Percentiles rank a stretch among this genome's conserved stretches.
These are phyloP conservation scores for Paracoccidioides brasiliensis DNA, from an alignment of 2,329 filamentous ascomycete genomes.

Conservation along the genomic window DNA sequence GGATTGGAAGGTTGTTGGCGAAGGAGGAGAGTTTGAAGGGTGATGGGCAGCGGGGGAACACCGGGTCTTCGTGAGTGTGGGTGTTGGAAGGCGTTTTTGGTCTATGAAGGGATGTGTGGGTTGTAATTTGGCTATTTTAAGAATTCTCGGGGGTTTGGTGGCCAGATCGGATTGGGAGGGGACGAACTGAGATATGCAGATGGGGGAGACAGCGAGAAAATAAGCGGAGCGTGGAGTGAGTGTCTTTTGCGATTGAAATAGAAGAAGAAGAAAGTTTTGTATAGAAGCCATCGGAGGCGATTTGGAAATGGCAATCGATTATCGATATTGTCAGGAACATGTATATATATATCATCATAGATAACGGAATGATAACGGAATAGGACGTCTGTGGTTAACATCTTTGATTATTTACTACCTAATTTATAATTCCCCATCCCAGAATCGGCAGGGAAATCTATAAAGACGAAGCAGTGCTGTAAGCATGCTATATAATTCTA, in stretches of 20 bases:
- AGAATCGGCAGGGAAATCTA: neutral
- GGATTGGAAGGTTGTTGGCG: slow-evolving; percentile 71
- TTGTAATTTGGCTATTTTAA: too few species aligned
- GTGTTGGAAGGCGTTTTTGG: neutral
- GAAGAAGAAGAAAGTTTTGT: neutral
- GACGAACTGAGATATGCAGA: too few species aligned
- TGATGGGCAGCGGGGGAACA: slow-evolving; percentile 3
- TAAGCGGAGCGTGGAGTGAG: neutral
- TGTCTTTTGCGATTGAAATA: neutral
- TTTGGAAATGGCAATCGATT: neutral
- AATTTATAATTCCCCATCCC: neutral
- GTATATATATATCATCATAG: neutral
- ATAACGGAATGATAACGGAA: neutral
- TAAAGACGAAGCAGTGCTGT: too few species aligned
- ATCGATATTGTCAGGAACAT: neutral
- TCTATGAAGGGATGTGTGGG: too few species aligned
- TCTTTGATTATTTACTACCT: neutral
- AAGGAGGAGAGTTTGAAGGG: slow-evolving; percentile 66
- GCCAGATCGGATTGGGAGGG: too few species aligned
- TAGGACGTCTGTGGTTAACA: neutral
- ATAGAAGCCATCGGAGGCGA: neutral
- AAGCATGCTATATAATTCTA: too few species aligned
- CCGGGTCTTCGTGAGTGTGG: slow-evolving; percentile 7
- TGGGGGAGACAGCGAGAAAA: too few species aligned
- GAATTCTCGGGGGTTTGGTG: too few species aligned